These are phyloP conservation scores for Canariomyces notabilis DNA, from an alignment of 2,329 filamentous ascomycete genomes.

Conservation along the genomic window DNA sequence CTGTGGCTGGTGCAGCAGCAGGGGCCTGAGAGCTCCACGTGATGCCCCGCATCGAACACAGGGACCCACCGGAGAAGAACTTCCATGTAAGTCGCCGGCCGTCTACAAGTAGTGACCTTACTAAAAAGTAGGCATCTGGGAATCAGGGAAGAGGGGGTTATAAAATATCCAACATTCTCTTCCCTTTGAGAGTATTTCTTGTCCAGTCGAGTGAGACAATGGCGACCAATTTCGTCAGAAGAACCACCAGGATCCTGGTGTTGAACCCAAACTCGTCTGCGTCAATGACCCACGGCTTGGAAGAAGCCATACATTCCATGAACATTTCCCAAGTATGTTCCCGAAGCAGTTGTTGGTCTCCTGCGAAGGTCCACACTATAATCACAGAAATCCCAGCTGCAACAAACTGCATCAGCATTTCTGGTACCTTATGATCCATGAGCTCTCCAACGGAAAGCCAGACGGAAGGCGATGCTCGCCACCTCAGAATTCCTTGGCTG, in stretches of 20 bases:
- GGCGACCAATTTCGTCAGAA: constrained; percentile 27
- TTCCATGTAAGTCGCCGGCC: background rate
- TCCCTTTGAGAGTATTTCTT: background rate
- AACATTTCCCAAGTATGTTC: constrained; percentile 34
- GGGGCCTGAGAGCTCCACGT: constrained; percentile 18
- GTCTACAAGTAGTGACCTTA: background rate
- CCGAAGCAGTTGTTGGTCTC: background rate
- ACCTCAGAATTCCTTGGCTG: no score
- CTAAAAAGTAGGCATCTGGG: background rate
- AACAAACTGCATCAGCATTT: background rate
- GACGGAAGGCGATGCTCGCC: no score
- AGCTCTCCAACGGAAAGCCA: no score
- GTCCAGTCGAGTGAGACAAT: background rate
- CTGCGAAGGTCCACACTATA: background rate
- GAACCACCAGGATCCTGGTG: constrained; percentile 53
- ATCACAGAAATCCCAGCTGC: background rate
- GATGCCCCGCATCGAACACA: constrained; percentile 26
- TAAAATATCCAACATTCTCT: background rate
- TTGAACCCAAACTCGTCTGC: constrained; percentile 75
- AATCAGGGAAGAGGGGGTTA: background rate
- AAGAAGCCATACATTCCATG: constrained; percentile 42
- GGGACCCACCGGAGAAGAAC: no score
- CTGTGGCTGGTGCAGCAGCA: constrained; percentile 19
- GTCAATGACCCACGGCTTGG: constrained; percentile 65
- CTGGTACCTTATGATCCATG: background rate